Percentiles rank a stretch among this genome's conserved stretches.
Conservation (phyloP, 495 filamentous ascomycete species). For the Aspergillus conjunctus region DNA sequence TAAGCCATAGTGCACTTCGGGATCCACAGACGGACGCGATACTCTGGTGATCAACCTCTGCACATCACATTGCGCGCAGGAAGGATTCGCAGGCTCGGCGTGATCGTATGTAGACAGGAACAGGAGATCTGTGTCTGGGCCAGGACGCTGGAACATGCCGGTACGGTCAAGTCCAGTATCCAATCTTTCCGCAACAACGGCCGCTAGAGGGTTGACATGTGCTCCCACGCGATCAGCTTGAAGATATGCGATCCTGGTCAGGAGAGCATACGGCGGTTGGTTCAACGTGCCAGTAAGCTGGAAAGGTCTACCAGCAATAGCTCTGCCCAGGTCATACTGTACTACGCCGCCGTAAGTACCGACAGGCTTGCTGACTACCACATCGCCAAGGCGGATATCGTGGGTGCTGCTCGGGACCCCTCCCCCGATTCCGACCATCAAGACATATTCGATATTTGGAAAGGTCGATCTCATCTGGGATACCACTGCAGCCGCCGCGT, state of each 20-base stretch:
- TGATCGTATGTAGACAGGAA: slow-evolving; percentile 26
- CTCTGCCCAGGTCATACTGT: slow-evolving; percentile 29
- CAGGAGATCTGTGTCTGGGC: slow-evolving; percentile 22
- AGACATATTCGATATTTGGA: slow-evolving; percentile 31
- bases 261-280: slow-evolving; percentile 19
- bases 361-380: slow-evolving; percentile 28
- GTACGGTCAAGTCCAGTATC: no score
- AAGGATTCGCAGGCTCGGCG: neutral
- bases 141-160: slow-evolving; percentile 12
- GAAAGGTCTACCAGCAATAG: slow-evolving; percentile 8
- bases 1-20: slow-evolving; percentile 24
- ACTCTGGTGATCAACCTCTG: slow-evolving; percentile 5
- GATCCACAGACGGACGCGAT: slow-evolving; percentile 5
- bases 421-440: slow-evolving; percentile 48
- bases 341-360: slow-evolving; percentile 11
- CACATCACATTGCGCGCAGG: slow-evolving; percentile 20
- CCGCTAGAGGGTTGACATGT: slow-evolving; percentile 10
- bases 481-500: neutral
- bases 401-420: slow-evolving; percentile 25
- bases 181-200: neutral
- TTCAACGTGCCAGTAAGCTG: slow-evolving; percentile 28
- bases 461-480: slow-evolving; percentile 33
- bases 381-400: slow-evolving; percentile 36
- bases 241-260: slow-evolving; percentile 9
- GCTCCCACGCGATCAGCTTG: slow-evolving; percentile 13